Evolutionary conservation across 495 filamentous ascomycete genomes (phyloP).

Genomic region (Aspergillus cavernicola): DNA sequence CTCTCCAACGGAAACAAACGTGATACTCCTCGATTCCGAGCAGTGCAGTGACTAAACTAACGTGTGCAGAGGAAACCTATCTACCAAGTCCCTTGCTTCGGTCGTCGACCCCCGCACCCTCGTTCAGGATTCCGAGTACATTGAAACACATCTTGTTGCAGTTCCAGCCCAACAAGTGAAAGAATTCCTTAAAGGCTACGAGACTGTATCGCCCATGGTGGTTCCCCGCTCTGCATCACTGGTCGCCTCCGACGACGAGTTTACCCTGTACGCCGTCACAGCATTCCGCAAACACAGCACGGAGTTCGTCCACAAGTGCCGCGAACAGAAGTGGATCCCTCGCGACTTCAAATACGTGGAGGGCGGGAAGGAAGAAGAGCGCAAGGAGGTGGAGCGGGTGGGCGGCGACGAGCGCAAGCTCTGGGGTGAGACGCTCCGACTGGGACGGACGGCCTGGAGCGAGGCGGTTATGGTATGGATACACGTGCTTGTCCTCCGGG

Average conservation of each 20-base stretch:
- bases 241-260: slow-evolving; percentile 80
- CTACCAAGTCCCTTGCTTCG: slow-evolving; percentile 86
- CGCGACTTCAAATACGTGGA: slow-evolving; percentile 91
- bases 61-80: slow-evolving; percentile 74
- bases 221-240: slow-evolving; percentile 81
- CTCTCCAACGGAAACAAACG: slow-evolving; percentile 84
- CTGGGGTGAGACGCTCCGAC: slow-evolving; percentile 83
- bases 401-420: slow-evolving; percentile 77
- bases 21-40: slow-evolving; percentile 30
- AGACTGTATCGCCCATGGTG: slow-evolving; percentile 78
- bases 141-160: slow-evolving; percentile 90
- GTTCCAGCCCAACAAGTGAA: slow-evolving; percentile 74
- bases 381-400: slow-evolving; percentile 75
- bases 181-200: slow-evolving; percentile 85
- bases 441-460: slow-evolving; percentile 84
- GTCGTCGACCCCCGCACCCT: slow-evolving; percentile 75
- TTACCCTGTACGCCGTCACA: slow-evolving; percentile 81
- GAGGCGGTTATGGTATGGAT: slow-evolving; percentile 94
- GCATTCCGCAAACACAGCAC: slow-evolving; percentile 84
- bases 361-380: slow-evolving; percentile 82
- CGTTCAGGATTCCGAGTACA: slow-evolving; percentile 88
- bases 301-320: slow-evolving; percentile 84
- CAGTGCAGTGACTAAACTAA: slow-evolving; percentile 15
- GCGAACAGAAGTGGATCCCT: slow-evolving; percentile 90
- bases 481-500: slow-evolving; percentile 82